A percentile compares a stretch with the other conserved stretches of the same genome.
These are phyloP conservation scores for Penicillium roqueforti DNA, from an alignment of 495 filamentous ascomycete genomes.

Conservation along the genomic window DNA sequence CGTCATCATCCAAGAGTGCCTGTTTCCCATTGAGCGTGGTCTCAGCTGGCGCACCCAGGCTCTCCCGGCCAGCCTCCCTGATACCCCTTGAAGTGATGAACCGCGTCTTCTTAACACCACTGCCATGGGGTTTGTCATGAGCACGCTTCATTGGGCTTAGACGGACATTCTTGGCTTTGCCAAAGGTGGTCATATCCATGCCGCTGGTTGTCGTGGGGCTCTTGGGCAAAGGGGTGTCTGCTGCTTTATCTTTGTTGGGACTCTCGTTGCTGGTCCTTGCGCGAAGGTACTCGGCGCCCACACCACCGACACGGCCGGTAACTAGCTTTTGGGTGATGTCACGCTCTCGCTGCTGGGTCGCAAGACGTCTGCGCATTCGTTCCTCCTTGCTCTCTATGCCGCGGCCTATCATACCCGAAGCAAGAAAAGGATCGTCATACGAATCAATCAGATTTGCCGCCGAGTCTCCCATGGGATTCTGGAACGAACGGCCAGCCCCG, in stretches of 20 bases:
- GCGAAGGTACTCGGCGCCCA: conserved; percentile 77
- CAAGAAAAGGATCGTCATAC: conserved; percentile 53
- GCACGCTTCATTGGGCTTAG: conserved; percentile 67
- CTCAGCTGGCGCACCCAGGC: conserved; percentile 53
- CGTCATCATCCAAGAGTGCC: conserved; percentile 37
- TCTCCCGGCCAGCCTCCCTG: conserved; percentile 71
- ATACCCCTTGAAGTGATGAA: conserved; percentile 77
- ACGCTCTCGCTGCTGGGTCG: conserved; percentile 70
- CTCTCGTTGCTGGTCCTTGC: conserved; percentile 28
- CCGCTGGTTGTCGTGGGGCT: conserved; percentile 9
- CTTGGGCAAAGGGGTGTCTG: conserved; percentile 11
- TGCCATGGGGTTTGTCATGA: conserved; percentile 34
- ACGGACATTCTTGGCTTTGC: conserved; percentile 48
- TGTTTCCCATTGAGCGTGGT: conserved; percentile 23
- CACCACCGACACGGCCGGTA: conserved; percentile 54
- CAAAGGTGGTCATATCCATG: conserved; percentile 29
- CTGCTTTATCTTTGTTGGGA: conserved; percentile 7
- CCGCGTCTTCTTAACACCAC: conserved; percentile 67
- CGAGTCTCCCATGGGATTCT: conserved; percentile 37
- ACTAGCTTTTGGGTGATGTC: conserved; percentile 72
- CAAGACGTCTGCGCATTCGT: conserved; percentile 61
- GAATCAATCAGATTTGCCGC: conserved; percentile 67
- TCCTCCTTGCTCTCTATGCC: conserved; percentile 58
- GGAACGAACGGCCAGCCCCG: conserved; percentile 19
- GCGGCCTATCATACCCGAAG: conserved; percentile 43